These are phyloP conservation scores for Vigna nakashimae DNA, from an alignment of 306 rosid genomes.

Conservation along the genomic window DNA sequence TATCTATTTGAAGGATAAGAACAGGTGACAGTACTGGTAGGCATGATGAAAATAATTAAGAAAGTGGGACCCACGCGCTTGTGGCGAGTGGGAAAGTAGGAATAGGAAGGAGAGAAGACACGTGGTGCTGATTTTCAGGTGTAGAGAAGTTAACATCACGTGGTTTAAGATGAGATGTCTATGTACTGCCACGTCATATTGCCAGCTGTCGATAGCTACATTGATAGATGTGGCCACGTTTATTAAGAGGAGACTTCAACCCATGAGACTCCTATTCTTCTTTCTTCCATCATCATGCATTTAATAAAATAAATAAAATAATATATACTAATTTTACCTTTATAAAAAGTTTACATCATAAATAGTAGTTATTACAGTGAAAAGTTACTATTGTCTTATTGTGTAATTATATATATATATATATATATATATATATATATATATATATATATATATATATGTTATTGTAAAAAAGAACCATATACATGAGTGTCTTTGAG, in stretches of 20 bases:
- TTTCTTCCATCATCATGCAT: no score
- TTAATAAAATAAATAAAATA: no score
- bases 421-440: no score
- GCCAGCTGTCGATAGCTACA: constrained; percentile 47
- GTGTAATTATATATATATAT: no score
- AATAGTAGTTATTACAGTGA: no score
- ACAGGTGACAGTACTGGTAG: no score
- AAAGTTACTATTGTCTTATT: no score
- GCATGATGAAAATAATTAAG: not conserved
- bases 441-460: no score
- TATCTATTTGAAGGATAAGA: not conserved
- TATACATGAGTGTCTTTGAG: no score
- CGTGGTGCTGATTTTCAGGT: constrained; percentile 42
- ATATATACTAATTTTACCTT: no score
- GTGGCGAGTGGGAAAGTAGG: not conserved
- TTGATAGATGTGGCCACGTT: constrained; percentile 40
- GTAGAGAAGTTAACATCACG: constrained; percentile 39
- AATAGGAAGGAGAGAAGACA: constrained; percentile 31
- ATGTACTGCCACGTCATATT: constrained; percentile 40
- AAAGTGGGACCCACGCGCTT: not conserved
- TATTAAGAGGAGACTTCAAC: constrained; percentile 11
- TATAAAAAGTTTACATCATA: no score
- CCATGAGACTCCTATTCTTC: not conserved
- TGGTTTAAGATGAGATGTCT: constrained; percentile 43
- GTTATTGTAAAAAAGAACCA: no score